Conservation (phyloP, 495 filamentous ascomycete species). For the Hypoxylon fragiforme region DNA sequence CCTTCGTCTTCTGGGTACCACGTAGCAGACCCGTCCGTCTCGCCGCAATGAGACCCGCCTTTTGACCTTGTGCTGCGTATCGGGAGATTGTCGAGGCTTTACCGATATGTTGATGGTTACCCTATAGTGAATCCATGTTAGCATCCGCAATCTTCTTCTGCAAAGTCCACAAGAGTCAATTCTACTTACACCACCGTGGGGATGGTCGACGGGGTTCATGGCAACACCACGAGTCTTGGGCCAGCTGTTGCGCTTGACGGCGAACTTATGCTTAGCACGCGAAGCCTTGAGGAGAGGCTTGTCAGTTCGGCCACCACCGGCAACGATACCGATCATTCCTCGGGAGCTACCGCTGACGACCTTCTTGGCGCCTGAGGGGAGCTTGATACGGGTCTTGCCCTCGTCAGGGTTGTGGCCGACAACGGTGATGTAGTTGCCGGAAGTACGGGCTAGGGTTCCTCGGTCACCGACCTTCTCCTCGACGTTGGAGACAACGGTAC, state of each 20-base stretch:
- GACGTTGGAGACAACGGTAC: conserved; percentile 97
- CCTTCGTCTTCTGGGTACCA: conserved; percentile 99
- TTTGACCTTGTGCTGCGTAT: conserved; percentile 97
- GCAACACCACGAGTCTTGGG: conserved; percentile 99
- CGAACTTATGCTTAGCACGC: conserved; percentile 98
- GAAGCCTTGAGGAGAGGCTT: conserved; percentile 99
- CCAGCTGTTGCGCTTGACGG: conserved; percentile 99
- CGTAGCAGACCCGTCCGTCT: conserved; percentile 97
- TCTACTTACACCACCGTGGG: conserved; percentile 78
- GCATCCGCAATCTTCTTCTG: conserved; percentile 15
- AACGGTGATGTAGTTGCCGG: conserved; percentile 98
- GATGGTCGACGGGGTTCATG: conserved; percentile 99
- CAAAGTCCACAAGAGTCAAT: neutral
- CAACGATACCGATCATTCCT: conserved; percentile 99
- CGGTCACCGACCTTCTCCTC: conserved; percentile 99
- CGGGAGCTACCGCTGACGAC: conserved; percentile 85
- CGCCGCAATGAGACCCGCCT: conserved; percentile 99
- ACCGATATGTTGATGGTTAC: conserved; percentile 99
- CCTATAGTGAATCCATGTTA: conserved; percentile 54
- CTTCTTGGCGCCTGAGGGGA: conserved; percentile 98
- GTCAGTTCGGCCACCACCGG: conserved; percentile 98
- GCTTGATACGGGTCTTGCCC: conserved; percentile 99
- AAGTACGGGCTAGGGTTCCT: conserved; percentile 91
- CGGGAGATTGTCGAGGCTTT: conserved; percentile 99
- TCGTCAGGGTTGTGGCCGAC: conserved; percentile 99